Evolutionary conservation across 2,329 filamentous ascomycete genomes (phyloP), one percentile per base, ranked within the genome.

Genomic region (Paracoccidioides brasiliensis): DNA sequence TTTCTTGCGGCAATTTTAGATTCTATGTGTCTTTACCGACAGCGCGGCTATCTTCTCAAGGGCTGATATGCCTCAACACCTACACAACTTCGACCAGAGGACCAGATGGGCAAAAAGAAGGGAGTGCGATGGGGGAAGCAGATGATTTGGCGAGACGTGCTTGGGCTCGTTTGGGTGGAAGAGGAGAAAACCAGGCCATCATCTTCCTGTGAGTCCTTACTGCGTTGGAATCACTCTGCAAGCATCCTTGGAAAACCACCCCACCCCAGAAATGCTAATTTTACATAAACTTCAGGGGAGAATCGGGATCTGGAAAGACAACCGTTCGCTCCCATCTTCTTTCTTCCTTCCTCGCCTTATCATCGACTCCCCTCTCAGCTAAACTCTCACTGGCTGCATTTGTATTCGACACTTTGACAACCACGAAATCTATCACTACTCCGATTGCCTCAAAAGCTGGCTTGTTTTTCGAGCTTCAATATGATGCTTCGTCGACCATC

Each of bases 391-490:
- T 94, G 52, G 91, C 91, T 28, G 86, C 91, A 45, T 98, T 96
- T 69, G 82, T 97, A 58, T 98, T 98, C 69, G 93, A 98, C 68
- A 87, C 89, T 2, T 80, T 98, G 57, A 98, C 93, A 4, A 97
- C 93, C 1, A 98, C 93, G 32, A 98, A 98, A 74, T 95, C 91
- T 1, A 84, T 90, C 38, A 97, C 91, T 1, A 97, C 91, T 0
- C 90, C 90, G 1, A 95, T 89, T 1, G 93, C 93, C 33, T 97
- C 91, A 52, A 97, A 97, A 71, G 86, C 93, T 9, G 93, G 93
- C 59, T 79, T 98, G 14, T 95, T 95, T 68, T 93, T 93, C 69
- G 93, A 98, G 70, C 78, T 98, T 44, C 93, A 98, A 71, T 98
- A 98, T 69, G 91, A 98, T 69, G 95, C 88, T 0, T 83, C 88